phyloP scores from a whole-genome alignment of 2,329 filamentous ascomycete genomes.

The Sphaerulina musiva region DNA sequence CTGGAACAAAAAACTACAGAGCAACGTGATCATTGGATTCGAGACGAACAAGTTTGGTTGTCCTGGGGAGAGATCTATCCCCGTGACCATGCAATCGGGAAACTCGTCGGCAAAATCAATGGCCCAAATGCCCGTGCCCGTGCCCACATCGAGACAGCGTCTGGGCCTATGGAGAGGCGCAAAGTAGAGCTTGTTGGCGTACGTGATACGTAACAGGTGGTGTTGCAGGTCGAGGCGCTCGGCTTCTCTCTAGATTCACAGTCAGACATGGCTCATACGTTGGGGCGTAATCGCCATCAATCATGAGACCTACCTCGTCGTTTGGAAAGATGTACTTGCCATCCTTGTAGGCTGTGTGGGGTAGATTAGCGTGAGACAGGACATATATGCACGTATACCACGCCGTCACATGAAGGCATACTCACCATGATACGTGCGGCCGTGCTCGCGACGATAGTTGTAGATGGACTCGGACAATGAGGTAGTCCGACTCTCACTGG shows the following conservation, averaged over 20 bases:
- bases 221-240: conserved; percentile 38
- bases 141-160: conserved; percentile 47
- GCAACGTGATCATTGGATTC: not conserved
- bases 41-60: conserved; percentile 40
- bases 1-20: too few relatives aligned
- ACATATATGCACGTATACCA: not conserved
- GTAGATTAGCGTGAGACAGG: conserved; percentile 1
- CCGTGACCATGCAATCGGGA: conserved; percentile 39
- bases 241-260: conserved; percentile 29
- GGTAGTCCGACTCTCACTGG: conserved; percentile 32
- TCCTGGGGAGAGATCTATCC: conserved; percentile 46
- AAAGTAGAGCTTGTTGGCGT: conserved; percentile 41
- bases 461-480: conserved; percentile 34
- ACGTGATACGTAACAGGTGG: conserved; percentile 44
- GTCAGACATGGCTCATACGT: conserved; percentile 6
- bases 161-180: conserved; percentile 41
- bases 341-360: conserved; percentile 33
- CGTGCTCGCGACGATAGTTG: conserved; percentile 34
- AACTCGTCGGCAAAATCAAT: conserved; percentile 46
- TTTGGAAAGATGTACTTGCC: conserved; percentile 40
- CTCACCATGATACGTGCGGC: conserved; percentile 35
- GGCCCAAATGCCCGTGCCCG: conserved; percentile 53
- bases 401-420: not conserved
- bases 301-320: conserved; percentile 30
- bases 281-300: conserved; percentile 11